These are phyloP conservation scores for Nepenthes gracilis DNA, from an alignment of 148 eudicot genomes.

Conservation along the genomic window DNA sequence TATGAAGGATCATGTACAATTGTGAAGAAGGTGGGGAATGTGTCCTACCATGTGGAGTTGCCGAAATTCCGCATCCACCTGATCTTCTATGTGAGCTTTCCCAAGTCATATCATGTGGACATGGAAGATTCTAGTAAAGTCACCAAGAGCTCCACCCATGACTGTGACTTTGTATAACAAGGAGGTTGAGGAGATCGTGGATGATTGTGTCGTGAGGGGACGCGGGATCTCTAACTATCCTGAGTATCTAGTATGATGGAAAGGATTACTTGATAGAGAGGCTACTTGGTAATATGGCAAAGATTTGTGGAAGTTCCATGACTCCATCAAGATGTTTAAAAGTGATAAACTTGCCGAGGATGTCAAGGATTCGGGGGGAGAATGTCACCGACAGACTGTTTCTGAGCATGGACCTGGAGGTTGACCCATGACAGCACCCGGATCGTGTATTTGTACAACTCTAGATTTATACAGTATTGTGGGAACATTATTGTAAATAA, in stretches of 20 bases:
- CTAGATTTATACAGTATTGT: too few relatives aligned
- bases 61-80: not conserved
- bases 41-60: not conserved
- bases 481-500: too few relatives aligned
- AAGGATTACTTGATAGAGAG: not conserved
- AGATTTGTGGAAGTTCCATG: too few relatives aligned
- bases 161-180: not conserved
- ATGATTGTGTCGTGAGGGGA: not conserved
- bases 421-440: too few relatives aligned
- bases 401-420: too few relatives aligned
- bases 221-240: not conserved
- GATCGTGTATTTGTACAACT: too few relatives aligned
- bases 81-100: not conserved
- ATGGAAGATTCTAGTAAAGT: not conserved
- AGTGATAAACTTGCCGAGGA: too few relatives aligned
- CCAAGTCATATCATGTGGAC: not conserved
- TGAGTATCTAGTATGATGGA: not conserved
- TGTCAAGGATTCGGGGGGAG: too few relatives aligned
- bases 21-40: not conserved
- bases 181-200: not conserved
- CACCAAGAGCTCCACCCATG: not conserved
- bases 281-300: not conserved
- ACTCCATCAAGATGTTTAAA: too few relatives aligned
- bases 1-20: not conserved
- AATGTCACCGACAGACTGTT: too few relatives aligned